These are phyloP conservation scores for Pelargonium citronellum DNA, from an alignment of 441 rosid genomes.

Conservation along the genomic window DNA sequence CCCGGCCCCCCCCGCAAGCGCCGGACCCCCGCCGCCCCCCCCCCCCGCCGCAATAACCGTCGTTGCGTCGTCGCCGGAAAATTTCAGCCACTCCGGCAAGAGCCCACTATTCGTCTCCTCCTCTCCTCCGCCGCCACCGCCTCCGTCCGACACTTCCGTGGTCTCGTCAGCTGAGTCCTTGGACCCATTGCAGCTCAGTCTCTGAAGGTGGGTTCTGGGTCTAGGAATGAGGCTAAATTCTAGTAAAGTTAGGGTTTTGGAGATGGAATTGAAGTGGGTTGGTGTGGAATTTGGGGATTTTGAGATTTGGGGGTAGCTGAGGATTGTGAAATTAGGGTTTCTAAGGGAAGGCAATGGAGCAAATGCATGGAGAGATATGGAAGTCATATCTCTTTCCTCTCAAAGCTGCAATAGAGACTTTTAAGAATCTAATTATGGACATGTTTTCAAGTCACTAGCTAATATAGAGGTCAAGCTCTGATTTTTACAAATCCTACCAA, in stretches of 20 bases:
- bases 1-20: too few relatives aligned
- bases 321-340: slow-evolving; percentile 16
- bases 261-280: slow-evolving; percentile 17
- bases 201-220: slow-evolving; percentile 18
- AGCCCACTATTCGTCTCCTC: slow-evolving; percentile 32
- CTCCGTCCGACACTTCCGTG: slow-evolving; percentile 28
- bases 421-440: too few relatives aligned
- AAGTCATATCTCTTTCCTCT: slow-evolving; percentile 24
- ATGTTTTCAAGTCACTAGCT: not conserved
- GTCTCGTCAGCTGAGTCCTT: slow-evolving; percentile 47
- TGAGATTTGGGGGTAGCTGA: slow-evolving; percentile 13
- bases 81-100: slow-evolving; percentile 67
- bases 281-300: slow-evolving; percentile 8
- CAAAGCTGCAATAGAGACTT: not conserved
- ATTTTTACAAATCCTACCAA: not conserved
- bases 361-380: slow-evolving; percentile 30
- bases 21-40: too few relatives aligned
- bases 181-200: slow-evolving; percentile 35
- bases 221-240: not conserved
- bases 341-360: slow-evolving; percentile 23
- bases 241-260: not conserved
- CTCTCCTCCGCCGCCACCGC: slow-evolving; percentile 25
- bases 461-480: not conserved
- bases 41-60: slow-evolving; percentile 71
- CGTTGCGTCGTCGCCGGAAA: slow-evolving; percentile 68